Evolutionary conservation across 192 early-diverging fungal genomes (phyloP), one percentile per base, ranked within the genome.

Genomic region (Haplosporangium gracile): DNA sequence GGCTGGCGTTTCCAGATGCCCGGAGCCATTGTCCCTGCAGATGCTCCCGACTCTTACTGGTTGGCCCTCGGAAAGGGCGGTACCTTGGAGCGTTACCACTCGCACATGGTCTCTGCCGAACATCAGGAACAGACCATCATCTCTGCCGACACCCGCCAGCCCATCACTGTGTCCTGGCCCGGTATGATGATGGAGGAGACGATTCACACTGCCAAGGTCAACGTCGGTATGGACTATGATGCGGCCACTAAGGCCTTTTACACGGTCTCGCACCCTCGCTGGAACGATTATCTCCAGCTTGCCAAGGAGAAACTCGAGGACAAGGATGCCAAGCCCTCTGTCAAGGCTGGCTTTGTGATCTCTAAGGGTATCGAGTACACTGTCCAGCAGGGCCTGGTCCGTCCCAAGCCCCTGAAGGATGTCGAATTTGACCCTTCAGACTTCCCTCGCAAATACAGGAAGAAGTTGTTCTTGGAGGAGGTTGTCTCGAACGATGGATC

Each of bases 151-250:
- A 86, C 84, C 1, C 70, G 42, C 16, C 34, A 81, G 72, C 75
- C 43, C 13, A 38, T 81, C 7, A 81, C 75, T 13, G 74, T 86
- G 15, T 5, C 39, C 7, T 86, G 84, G 84, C 84, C 84, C 9
- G 84, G 84, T 1, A 86, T 86, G 84, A 68, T 86, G 78, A 81
- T 81, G 43, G 84, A 86, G 76, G 84, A 86, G 49, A 70, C 71
- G 32, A 53, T 80, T 63, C 70, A 86, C 84, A 80, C 84, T 38
- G 77, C 81, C 76, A 39, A 26, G 22, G 73, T 86, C 40, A 86
- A 81, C 38, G 34, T 81, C 7, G 84, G 84, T 1, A 40, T 86
- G 38, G 84, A 86, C 40, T 86, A 86, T 72, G 84, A 86, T 24
- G 2, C 20, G 6, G 75, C 42, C 26, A 39, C 65, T 38, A 68